Base-by-base conservation (phyloP, 2,329 filamentous ascomycete genomes). In the Hymenoscyphus scutula region DNA sequence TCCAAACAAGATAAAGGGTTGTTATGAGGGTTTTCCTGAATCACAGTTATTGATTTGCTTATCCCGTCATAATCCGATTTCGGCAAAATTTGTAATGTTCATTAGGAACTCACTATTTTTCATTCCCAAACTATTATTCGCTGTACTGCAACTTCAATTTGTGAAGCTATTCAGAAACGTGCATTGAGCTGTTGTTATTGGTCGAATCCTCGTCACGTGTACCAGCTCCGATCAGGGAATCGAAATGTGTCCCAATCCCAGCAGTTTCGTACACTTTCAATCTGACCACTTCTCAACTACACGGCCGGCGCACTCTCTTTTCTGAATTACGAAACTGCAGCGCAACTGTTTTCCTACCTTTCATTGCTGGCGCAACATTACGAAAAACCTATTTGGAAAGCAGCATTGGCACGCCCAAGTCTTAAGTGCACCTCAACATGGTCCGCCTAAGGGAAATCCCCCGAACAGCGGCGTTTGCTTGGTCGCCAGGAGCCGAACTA, bases 381-480 rank as follows among this genome's bases (percentile, higher is more conserved):
- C 27, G 56, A 48, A 37, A 56, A 57, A 56, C 30, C 30, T 56
- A 62, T 48, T 45, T 23, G 56, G 61, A 45, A 58, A 63, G 53
- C 64, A 63, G 53, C 58, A 60, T 56, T 59, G 63, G 61, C 11
- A 51, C 13, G 19, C 45, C 15, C 45, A 48, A 53, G 58, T 32
- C 38, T 37, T 32, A 29, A 65, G 63, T 58, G 63, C 61, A 66
- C 61, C 38, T 54, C 69, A 64, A 64, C 66, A 99, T 99, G 95
- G 94, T 97, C 79, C 91, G 92, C 80, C 84, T 98, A 78, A 88
- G 94, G 83, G 93, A 98, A 82, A 96, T 99, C 75, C 91, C 92
- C 76, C 88, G 95, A 79, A 99, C 95, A 73, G 95, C 94, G 77
- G 90, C 94, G 73, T 99, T 99, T 77, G 92, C 95, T 74, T 99